These are phyloP conservation scores for Ophiosphaerella herpotricha DNA, from an alignment of 2,329 filamentous ascomycete species.

Conservation along the genomic window DNA sequence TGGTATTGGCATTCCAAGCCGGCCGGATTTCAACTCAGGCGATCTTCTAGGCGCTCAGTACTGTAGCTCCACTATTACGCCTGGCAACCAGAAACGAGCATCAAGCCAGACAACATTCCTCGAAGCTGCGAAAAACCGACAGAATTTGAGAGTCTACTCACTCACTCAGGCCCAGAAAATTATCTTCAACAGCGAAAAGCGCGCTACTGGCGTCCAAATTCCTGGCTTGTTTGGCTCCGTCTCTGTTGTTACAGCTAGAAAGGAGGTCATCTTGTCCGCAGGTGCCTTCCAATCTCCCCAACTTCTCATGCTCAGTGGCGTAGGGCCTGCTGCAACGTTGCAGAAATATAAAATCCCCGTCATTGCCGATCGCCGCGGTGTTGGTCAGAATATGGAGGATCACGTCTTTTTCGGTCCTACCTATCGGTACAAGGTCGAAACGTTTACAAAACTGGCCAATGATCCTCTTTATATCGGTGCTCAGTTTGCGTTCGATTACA, in stretches of 20 bases:
- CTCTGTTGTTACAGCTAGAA: slow-evolving; percentile 33
- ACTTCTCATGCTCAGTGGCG: slow-evolving; percentile 44
- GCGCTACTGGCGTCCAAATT: slow-evolving; percentile 27
- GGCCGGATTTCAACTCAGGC: slow-evolving; percentile 23
- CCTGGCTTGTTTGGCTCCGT: slow-evolving; percentile 1
- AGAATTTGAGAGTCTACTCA: slow-evolving; percentile 1
- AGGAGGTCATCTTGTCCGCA: slow-evolving; percentile 52
- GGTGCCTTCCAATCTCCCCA: slow-evolving; percentile 52
- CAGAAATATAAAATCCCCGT: slow-evolving; percentile 22
- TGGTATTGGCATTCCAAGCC: slow-evolving; percentile 15
- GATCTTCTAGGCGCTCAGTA: slow-evolving; percentile 19
- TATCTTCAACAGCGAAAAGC: slow-evolving; percentile 35
- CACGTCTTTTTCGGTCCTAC: slow-evolving; percentile 26
- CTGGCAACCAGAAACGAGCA: slow-evolving; percentile 12
- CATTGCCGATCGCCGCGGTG: slow-evolving; percentile 24
- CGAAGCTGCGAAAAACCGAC: slow-evolving; percentile 1
- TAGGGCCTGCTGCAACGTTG: slow-evolving; percentile 33
- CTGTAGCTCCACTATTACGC: slow-evolving; percentile 32
- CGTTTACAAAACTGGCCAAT: slow-evolving; percentile 20
- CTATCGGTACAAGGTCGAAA: slow-evolving; percentile 24
- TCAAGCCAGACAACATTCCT: slow-evolving; percentile 12
- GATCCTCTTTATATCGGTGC: slow-evolving; percentile 18
- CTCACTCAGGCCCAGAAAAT: slow-evolving; percentile 28
- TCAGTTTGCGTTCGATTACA: slow-evolving; percentile 14
- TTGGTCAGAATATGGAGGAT: slow-evolving; percentile 33